Percentiles rank a stretch among this genome's conserved stretches.
Conservation (phyloP, 192 early-diverging fungal genomes). For the Rhizophagus clarus region DNA sequence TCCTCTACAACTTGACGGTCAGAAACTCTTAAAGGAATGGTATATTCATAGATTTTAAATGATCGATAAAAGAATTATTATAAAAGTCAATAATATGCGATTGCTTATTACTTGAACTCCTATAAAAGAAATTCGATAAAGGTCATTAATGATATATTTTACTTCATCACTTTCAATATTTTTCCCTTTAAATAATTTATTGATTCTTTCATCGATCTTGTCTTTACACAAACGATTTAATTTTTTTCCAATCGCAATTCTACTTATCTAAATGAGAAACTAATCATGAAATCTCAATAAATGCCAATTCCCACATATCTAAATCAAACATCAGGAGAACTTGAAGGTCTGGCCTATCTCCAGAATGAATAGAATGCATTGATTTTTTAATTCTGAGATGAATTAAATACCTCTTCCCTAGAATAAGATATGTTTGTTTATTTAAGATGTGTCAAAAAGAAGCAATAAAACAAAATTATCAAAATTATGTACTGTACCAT, state of each 20-base stretch:
- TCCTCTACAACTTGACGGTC: not conserved
- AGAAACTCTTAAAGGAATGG: not conserved
- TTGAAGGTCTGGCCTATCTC: not conserved
- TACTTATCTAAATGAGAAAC: not conserved
- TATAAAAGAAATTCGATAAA: not conserved
- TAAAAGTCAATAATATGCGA: not conserved
- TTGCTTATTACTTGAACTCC: not conserved
- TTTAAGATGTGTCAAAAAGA: not conserved
- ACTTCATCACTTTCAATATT: no score
- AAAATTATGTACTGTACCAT: not conserved
- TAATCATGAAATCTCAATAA: slow-evolving; percentile 1
- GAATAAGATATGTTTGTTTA: not conserved
- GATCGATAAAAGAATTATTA: slow-evolving; percentile 16
- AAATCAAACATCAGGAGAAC: not conserved
- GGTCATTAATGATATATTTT: not conserved
- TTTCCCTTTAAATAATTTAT: no score
- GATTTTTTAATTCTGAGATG: not conserved
- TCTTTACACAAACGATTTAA: not conserved
- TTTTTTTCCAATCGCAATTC: not conserved
- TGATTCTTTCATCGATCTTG: not conserved
- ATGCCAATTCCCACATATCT: not conserved
- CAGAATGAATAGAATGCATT: not conserved
- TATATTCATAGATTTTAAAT: not conserved
- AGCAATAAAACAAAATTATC: not conserved
- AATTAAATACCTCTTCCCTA: not conserved